These are phyloP conservation scores for Grigorovia transvaalensis DNA, from an alignment of 805 yeast genomes.

Conservation along the genomic window DNA sequence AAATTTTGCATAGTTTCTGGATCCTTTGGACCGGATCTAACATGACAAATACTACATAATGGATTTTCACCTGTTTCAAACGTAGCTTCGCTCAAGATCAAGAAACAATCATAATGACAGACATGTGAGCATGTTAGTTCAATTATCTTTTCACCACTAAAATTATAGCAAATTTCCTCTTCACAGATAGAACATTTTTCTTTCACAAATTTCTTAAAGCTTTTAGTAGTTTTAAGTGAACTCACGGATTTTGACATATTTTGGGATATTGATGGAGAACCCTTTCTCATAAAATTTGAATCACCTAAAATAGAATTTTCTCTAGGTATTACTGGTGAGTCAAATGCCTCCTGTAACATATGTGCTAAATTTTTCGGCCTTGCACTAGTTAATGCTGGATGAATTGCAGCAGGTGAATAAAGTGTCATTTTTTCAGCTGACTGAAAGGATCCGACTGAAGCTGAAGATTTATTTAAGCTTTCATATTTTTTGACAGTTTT, in stretches of 20 bases:
- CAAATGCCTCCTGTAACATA: not conserved
- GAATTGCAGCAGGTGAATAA: conserved; percentile 7
- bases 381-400: not conserved
- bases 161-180: conserved; percentile 31
- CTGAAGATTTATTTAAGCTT: not conserved
- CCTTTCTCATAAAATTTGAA: conserved; percentile 11
- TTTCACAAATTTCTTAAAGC: conserved; percentile 20
- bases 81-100: conserved; percentile 4
- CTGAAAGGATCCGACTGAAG: not conserved
- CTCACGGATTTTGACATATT: not conserved
- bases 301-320: not conserved
- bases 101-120: conserved; percentile 36
- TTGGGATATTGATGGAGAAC: conserved; percentile 14
- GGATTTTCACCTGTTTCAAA: conserved; percentile 13
- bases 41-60: conserved; percentile 21
- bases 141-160: conserved; percentile 35
- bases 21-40: conserved; percentile 19
- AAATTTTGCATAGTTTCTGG: conserved; percentile 22
- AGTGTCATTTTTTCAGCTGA: not conserved
- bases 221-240: conserved; percentile 2
- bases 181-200: conserved; percentile 36
- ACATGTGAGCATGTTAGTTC: conserved; percentile 36
- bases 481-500: conserved; percentile 11
- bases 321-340: conserved; percentile 1
- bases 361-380: conserved; percentile 5